phyloP scores from a whole-genome alignment of 805 yeast species.

The Scheffersomyces lignosus region DNA sequence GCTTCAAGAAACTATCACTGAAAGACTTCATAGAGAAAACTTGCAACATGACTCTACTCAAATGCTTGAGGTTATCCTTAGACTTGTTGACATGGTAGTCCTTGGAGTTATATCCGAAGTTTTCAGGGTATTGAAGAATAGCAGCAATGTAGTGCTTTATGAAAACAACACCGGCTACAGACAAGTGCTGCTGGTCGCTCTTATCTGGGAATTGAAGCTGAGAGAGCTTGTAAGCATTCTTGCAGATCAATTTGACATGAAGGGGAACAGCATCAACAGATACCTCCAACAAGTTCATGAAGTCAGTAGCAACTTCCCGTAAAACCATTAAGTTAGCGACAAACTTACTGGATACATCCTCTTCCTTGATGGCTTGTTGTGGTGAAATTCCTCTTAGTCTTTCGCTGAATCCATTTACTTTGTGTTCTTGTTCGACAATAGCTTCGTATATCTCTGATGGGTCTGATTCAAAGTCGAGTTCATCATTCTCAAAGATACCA shows the following conservation, averaged over 20 bases:
- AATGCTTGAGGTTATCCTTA: slow-evolving; percentile 52
- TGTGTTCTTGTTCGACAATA: slow-evolving; percentile 39
- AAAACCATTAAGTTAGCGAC: slow-evolving; percentile 71
- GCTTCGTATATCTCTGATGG: slow-evolving; percentile 59
- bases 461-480: slow-evolving; percentile 73
- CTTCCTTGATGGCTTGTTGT: slow-evolving; percentile 75
- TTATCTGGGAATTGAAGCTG: slow-evolving; percentile 56
- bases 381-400: slow-evolving; percentile 44
- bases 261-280: slow-evolving; percentile 38
- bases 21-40: slow-evolving; percentile 69
- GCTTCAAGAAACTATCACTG: slow-evolving; percentile 71
- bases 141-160: slow-evolving; percentile 50
- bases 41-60: slow-evolving; percentile 63
- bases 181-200: slow-evolving; percentile 56
- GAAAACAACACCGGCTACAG: slow-evolving; percentile 68
- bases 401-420: slow-evolving; percentile 33
- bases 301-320: slow-evolving; percentile 66
- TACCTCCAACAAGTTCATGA: slow-evolving; percentile 52
- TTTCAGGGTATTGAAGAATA: slow-evolving; percentile 53
- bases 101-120: slow-evolving; percentile 49
- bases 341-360: slow-evolving; percentile 67
- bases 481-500: slow-evolving; percentile 45
- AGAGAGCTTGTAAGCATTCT: slow-evolving; percentile 35
- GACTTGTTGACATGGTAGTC: slow-evolving; percentile 22
- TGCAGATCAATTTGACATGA: slow-evolving; percentile 37